Conservation (phyloP, 169 alveolate genomes). For the Plasmodium gonderi region DNA sequence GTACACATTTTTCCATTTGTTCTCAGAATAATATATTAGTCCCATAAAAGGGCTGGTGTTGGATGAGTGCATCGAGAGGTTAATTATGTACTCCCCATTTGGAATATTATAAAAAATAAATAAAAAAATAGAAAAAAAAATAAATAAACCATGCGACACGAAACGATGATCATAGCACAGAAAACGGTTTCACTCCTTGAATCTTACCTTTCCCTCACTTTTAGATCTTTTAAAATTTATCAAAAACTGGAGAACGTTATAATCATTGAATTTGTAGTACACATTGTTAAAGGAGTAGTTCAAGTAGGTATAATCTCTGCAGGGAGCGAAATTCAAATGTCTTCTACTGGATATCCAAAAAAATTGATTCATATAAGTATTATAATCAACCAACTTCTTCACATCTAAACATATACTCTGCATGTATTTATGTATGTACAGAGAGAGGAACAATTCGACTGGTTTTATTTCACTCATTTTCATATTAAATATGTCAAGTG, state of each 20-base stretch:
- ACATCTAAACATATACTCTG: slow-evolving; percentile 59
- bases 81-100: too few relatives aligned
- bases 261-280: slow-evolving; percentile 59
- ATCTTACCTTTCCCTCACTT: slow-evolving; percentile 52
- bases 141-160: background rate
- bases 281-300: slow-evolving; percentile 28
- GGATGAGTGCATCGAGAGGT: too few relatives aligned
- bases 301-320: slow-evolving; percentile 25
- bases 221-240: slow-evolving; percentile 54
- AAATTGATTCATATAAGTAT: slow-evolving; percentile 46
- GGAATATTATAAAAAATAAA: background rate
- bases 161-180: background rate
- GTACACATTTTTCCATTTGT: too few relatives aligned
- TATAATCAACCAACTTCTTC: slow-evolving; percentile 58
- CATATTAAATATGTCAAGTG: slow-evolving; percentile 53
- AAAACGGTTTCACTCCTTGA: too few relatives aligned
- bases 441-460: slow-evolving; percentile 53
- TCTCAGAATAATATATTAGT: too few relatives aligned
- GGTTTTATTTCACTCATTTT: slow-evolving; percentile 37
- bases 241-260: slow-evolving; percentile 56
- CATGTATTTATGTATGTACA: slow-evolving; percentile 64
- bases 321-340: background rate
- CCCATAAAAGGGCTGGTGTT: too few relatives aligned
- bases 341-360: slow-evolving; percentile 34
- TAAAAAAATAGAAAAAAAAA: too few relatives aligned